Conservation (phyloP, 176 grass and related monocot genomes). For the Carex littledalei region DNA sequence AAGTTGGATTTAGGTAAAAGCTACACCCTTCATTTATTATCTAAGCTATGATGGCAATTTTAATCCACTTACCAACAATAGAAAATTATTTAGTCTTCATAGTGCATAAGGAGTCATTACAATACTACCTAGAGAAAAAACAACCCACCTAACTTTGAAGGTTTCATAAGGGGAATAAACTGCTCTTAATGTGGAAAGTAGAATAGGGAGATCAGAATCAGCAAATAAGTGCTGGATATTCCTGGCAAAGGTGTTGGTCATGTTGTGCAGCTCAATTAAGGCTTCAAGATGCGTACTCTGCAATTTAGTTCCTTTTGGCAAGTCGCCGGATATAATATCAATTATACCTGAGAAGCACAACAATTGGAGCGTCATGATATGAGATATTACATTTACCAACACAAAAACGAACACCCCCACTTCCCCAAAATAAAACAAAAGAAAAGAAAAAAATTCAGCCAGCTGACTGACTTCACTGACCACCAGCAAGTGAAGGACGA, state of each 20-base stretch:
- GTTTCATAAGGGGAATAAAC: slow-evolving; percentile 95
- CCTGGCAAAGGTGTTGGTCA: slow-evolving; percentile 82
- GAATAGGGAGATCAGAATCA: slow-evolving; percentile 67
- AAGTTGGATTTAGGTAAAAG: neutral
- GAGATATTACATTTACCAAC: neutral
- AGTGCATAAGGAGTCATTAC: neutral
- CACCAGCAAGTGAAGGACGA: neutral
- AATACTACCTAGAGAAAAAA: neutral
- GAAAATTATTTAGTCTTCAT: neutral
- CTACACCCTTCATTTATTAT: neutral
- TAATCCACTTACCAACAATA: neutral
- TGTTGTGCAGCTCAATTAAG: slow-evolving; percentile 92
- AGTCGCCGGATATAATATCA: slow-evolving; percentile 88
- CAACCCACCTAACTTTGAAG: slow-evolving; percentile 75
- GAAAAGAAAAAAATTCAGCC: neutral
- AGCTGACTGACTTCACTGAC: neutral
- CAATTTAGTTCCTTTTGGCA: slow-evolving; percentile 90
- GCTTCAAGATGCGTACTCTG: slow-evolving; percentile 82
- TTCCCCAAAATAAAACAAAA: neutral
- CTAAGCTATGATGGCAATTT: neutral
- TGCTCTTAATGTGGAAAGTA: slow-evolving; percentile 82
- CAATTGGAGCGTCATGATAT: slow-evolving; percentile 12
- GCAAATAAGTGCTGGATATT: slow-evolving; percentile 96
- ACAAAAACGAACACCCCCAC: neutral
- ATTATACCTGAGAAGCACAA: slow-evolving; percentile 64